phyloP scores from a whole-genome alignment of 2,329 filamentous ascomycete genomes.

The Neopestalotiopsis sp. region DNA sequence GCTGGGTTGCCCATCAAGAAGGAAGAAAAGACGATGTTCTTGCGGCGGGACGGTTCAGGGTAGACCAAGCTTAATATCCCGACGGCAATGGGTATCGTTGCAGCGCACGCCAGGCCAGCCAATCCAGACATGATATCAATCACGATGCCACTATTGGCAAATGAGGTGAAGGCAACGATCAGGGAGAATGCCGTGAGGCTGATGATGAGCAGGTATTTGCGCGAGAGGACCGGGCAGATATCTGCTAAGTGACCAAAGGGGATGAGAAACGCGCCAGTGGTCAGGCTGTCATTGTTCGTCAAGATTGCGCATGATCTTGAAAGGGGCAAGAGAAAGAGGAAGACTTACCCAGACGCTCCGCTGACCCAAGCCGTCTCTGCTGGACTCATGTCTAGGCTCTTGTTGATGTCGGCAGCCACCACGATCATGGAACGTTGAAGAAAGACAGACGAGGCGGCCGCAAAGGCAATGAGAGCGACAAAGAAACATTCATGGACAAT shows the following conservation, averaged over 20 bases:
- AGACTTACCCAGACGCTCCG: constrained; percentile 37
- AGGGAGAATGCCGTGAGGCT: constrained; percentile 36
- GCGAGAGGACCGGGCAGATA: constrained; percentile 31
- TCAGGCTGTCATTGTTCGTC: constrained; percentile 27
- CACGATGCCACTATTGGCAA: constrained; percentile 34
- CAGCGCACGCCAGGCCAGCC: constrained; percentile 39
- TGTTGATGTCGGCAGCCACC: constrained; percentile 33
- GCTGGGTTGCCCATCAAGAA: constrained; percentile 40
- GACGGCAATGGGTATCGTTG: constrained; percentile 38
- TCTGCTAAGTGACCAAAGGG: constrained; percentile 39
- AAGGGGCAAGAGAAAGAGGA: too few species aligned
- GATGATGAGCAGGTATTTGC: constrained; percentile 36
- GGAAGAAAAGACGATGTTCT: constrained; percentile 39
- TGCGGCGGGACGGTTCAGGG: constrained; percentile 35
- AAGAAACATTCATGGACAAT: constrained; percentile 35
- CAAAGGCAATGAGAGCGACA: constrained; percentile 35
- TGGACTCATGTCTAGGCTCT: constrained; percentile 34
- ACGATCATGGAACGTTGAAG: constrained; percentile 39
- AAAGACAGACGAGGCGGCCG: constrained; percentile 38
- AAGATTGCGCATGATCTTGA: background rate
- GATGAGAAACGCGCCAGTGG: constrained; percentile 37
- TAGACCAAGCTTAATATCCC: constrained; percentile 39
- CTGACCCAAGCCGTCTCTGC: constrained; percentile 38
- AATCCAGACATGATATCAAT: constrained; percentile 37
- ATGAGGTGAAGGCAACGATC: constrained; percentile 33